Conservation (phyloP, 306 rosid genomes). For the Quercus engelmannii region DNA sequence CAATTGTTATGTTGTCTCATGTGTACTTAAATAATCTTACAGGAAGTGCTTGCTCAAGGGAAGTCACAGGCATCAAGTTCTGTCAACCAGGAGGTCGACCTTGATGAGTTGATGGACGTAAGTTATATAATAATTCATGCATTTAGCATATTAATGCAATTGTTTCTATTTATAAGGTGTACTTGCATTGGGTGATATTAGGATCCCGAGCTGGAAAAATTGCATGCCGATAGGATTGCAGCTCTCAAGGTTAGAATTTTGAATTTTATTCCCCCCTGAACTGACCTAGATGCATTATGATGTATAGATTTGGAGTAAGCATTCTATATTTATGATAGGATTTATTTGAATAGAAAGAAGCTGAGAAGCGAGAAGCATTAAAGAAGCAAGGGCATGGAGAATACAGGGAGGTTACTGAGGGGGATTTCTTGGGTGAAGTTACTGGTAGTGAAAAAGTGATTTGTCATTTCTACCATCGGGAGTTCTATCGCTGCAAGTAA, state of each 20-base stretch:
- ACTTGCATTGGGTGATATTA: slow-evolving; percentile 35
- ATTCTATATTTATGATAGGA: background rate
- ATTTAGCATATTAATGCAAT: slow-evolving; percentile 7
- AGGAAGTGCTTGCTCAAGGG: slow-evolving; percentile 62
- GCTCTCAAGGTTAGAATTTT: slow-evolving; percentile 71
- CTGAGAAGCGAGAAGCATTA: slow-evolving; percentile 85
- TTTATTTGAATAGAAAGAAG: slow-evolving; percentile 66
- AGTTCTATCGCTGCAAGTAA: slow-evolving; percentile 98
- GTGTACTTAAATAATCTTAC: slow-evolving; percentile 28
- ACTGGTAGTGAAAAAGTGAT: slow-evolving; percentile 78
- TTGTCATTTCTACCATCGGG: slow-evolving; percentile 86
- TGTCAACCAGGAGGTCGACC: slow-evolving; percentile 71
- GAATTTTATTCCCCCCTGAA: background rate
- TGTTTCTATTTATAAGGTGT: slow-evolving; percentile 15
- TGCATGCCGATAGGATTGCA: slow-evolving; percentile 92
- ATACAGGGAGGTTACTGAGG: slow-evolving; percentile 80
- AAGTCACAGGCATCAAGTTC: slow-evolving; percentile 65
- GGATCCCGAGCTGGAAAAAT: slow-evolving; percentile 96
- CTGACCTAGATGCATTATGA: slow-evolving; percentile 3
- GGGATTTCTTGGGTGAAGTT: slow-evolving; percentile 94
- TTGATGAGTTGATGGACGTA: slow-evolving; percentile 95
- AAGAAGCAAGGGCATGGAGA: slow-evolving; percentile 92
- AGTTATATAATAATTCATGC: slow-evolving; percentile 31
- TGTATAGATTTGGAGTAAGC: slow-evolving; percentile 6
- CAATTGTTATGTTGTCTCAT: background rate